Evolutionary conservation across 208 protist species (phyloP), one percentile per base, ranked within the genome.

Genomic region (Balamuthia mandrillaris): DNA sequence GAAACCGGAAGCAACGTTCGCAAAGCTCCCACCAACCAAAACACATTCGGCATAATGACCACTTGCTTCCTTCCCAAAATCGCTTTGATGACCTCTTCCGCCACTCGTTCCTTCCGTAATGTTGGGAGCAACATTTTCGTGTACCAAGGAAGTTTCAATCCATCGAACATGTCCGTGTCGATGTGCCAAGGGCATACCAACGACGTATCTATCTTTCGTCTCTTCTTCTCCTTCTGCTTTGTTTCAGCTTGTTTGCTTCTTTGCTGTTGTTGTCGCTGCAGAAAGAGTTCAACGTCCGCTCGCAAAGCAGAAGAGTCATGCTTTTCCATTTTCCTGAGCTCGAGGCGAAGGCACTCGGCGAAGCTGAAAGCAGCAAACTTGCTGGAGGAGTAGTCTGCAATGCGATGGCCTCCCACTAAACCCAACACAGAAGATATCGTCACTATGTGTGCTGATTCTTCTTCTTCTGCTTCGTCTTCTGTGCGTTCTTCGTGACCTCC

Each of bases 1-100:
- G n/a, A n/a, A n/a, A n/a, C n/a, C n/a, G n/a, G n/a, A n/a, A n/a
- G n/a, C n/a, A n/a, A n/a, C n/a, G n/a, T n/a, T n/a, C n/a, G n/a
- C n/a, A n/a, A n/a, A n/a, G n/a, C n/a, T n/a, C n/a, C n/a, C n/a
- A 82, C 54, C 18, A 82, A 3, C 74, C 74, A 82, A 52, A 82
- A 82, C 6, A 6, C 7, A 31, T 14, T 31, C n/a, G 31, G 14
- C 7, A 82, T 39, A 24, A 82, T 6, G 21, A 82, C 74, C 74
- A 82, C 54, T 21, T 82, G 51, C 21, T 82, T 52, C 7, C 54
- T 33, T 21, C 58, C 16, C 35, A 66, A 52, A 42, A 82, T 82
- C 29, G 74, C 74, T 42, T 82, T 42, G n/a, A 82, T 27, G 51
- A 65, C 44, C 21, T 29, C 3, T 0, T 35, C 21, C 33, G 49